These are phyloP conservation scores for Byssoonygena ceratinophila DNA, from an alignment of 2,329 filamentous ascomycete species.

Conservation along the genomic window DNA sequence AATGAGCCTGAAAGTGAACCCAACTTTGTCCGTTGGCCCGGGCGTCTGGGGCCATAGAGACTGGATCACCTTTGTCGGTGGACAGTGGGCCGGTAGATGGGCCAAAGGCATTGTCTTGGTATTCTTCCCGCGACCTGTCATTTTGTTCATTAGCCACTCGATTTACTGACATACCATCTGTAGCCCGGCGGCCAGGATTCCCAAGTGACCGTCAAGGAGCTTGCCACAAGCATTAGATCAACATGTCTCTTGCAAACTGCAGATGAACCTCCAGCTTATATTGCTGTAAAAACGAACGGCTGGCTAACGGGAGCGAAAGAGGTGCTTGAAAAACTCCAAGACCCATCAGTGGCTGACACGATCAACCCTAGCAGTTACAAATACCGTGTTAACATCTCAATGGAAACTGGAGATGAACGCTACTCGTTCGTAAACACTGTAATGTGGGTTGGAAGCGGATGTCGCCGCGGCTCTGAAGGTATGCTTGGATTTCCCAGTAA, in stretches of 20 bases:
- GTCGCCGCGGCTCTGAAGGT: conserved; percentile 39
- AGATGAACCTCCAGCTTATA: conserved; percentile 42
- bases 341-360: conserved; percentile 36
- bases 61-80: conserved; percentile 43
- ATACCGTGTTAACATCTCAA: conserved; percentile 39
- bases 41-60: conserved; percentile 42
- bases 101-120: conserved; percentile 43
- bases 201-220: conserved; percentile 40
- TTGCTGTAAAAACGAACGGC: conserved; percentile 38
- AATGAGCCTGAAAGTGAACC: conserved; percentile 45
- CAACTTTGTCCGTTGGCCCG: conserved; percentile 38
- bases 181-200: conserved; percentile 43
- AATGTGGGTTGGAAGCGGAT: conserved; percentile 43
- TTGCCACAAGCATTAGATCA: conserved; percentile 36
- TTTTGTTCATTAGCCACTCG: background rate
- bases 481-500: conserved; percentile 13
- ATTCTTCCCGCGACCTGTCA: conserved; percentile 19
- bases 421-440: conserved; percentile 42
- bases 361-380: conserved; percentile 42
- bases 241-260: conserved; percentile 42
- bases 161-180: conserved; percentile 3
- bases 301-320: conserved; percentile 43
- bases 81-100: conserved; percentile 44
- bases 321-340: conserved; percentile 39
- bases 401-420: conserved; percentile 43